Conservation (phyloP, 225 moss, liverwort and hornwort species). For the Takakia lepidozioides region DNA sequence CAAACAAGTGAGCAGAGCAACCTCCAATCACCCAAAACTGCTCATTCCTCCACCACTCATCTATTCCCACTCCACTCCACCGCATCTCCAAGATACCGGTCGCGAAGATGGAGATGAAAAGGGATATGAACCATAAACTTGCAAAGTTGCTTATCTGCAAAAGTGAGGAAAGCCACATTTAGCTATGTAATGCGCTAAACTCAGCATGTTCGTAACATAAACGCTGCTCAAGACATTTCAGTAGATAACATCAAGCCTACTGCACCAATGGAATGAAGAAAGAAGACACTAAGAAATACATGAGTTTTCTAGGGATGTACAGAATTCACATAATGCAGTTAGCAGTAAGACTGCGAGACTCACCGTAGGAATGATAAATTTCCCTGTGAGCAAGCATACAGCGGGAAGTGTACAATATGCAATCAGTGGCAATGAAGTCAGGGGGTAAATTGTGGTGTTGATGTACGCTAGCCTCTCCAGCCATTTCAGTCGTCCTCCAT, state of each 20-base stretch:
- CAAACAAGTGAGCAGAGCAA: slow-evolving; percentile 82
- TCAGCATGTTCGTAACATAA: background rate
- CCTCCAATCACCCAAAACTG: slow-evolving; percentile 99
- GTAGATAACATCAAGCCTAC: no score
- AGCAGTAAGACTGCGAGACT: background rate
- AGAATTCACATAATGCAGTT: background rate
- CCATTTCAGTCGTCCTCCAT: slow-evolving; percentile 65
- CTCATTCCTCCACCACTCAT: slow-evolving; percentile 98
- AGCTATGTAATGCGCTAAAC: background rate
- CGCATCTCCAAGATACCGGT: slow-evolving; percentile 92
- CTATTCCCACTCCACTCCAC: slow-evolving; percentile 86
- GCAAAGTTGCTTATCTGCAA: slow-evolving; percentile 94
- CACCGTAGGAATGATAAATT: slow-evolving; percentile 94
- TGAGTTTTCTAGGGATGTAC: background rate
- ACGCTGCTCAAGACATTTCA: no score
- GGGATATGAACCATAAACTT: slow-evolving; percentile 83
- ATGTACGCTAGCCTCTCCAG: slow-evolving; percentile 90
- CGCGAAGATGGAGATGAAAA: slow-evolving; percentile 84
- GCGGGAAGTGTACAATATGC: slow-evolving; percentile 92
- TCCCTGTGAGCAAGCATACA: slow-evolving; percentile 82
- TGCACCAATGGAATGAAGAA: no score
- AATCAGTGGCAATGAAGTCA: slow-evolving; percentile 82
- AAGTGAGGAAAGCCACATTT: background rate
- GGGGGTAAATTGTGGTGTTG: slow-evolving; percentile 84
- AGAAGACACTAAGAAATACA: background rate